These are phyloP conservation scores for Aquanectria penicillioides DNA, from an alignment of 2,329 filamentous ascomycete species.

Conservation along the genomic window DNA sequence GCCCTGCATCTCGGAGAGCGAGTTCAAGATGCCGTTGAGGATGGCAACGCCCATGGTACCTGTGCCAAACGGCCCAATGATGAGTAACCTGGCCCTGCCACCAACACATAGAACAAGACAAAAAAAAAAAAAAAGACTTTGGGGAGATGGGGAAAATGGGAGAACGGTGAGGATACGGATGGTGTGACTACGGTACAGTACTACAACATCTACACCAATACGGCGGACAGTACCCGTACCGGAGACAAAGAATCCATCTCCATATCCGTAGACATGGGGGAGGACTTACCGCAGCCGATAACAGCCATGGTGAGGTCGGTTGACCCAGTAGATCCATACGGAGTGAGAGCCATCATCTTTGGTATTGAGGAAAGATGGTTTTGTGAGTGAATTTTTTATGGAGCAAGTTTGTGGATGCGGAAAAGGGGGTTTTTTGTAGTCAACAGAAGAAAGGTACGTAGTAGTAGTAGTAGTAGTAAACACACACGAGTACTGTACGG, in stretches of 20 bases:
- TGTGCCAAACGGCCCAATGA: constrained; percentile 46
- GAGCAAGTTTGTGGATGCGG: constrained; percentile 5
- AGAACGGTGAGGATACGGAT: background rate
- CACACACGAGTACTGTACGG: constrained; percentile 8
- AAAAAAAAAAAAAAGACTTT: background rate
- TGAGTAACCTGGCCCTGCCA: constrained; percentile 23
- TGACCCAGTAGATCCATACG: constrained; percentile 48
- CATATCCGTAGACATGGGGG: constrained; percentile 9
- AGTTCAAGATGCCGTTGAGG: constrained; percentile 80
- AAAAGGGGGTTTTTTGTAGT: constrained; percentile 21
- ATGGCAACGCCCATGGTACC: constrained; percentile 89
- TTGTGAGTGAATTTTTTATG: constrained; percentile 16
- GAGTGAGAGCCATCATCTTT: constrained; percentile 45
- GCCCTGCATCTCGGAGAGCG: constrained; percentile 65
- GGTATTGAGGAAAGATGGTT: constrained; percentile 21
- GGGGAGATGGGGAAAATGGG: background rate
- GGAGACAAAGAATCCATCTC: constrained; percentile 11
- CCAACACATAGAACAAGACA: background rate
- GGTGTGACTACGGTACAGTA: constrained; percentile 5
- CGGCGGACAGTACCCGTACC: constrained; percentile 19
- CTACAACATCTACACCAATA: constrained; percentile 24
- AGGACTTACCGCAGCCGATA: constrained; percentile 78
- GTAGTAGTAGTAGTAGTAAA: too few relatives aligned
- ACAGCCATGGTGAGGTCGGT: constrained; percentile 77
- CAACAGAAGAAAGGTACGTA: constrained; percentile 9